Evolutionary conservation across 495 filamentous ascomycete genomes (phyloP), one percentile per base, ranked within the genome.

Genomic region (Neurospora sp.): DNA sequence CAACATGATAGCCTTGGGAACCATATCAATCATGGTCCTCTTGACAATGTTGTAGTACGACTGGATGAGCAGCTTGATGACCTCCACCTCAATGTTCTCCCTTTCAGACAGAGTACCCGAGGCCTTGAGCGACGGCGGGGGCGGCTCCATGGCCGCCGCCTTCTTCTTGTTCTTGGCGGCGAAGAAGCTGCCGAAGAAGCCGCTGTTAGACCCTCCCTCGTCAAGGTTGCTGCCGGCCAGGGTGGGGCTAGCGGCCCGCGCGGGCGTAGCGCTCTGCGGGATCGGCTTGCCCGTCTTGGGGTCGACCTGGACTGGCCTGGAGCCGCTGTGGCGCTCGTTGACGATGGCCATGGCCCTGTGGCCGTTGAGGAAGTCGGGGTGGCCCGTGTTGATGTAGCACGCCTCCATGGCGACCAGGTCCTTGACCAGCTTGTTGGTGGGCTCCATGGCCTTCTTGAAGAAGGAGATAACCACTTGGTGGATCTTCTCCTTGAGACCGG

Each of bases 91-190:
- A 72, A 96, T 91, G 38, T 87, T 87, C 81, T 99, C 96, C 72
- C 96, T 90, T 85, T 99, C 96, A 31, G 91, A 94, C 72, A 99
- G 84, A 35, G 89, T 94, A 20, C 96, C 94, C 11, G 93, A 96
- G 39, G 96, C 96, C 84, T 98, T 99, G 73, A 99, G 88, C 48
- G 88, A 93, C 66, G 96, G 89, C 75, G 96, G 96, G 39, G 96
- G 96, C 44, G 96, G 85, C 78, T 98, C 96, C 96, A 98, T 98
- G 72, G 95, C 94, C 31, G 96, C 96, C 88, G 97, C 94, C 90
- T 97, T 98, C 91, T 98, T 99, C 89, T 98, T 99, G 82, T 98
- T 98, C 88, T 97, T 98, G 72, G 90, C 92, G 7, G 94, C 94
- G 82, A 97, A 98, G 88, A 98, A 98, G 81, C 92, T 95, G 73